Evolutionary conservation across 2,329 filamentous ascomycete species (phyloP).

Genomic region (Phialophora tarda): DNA sequence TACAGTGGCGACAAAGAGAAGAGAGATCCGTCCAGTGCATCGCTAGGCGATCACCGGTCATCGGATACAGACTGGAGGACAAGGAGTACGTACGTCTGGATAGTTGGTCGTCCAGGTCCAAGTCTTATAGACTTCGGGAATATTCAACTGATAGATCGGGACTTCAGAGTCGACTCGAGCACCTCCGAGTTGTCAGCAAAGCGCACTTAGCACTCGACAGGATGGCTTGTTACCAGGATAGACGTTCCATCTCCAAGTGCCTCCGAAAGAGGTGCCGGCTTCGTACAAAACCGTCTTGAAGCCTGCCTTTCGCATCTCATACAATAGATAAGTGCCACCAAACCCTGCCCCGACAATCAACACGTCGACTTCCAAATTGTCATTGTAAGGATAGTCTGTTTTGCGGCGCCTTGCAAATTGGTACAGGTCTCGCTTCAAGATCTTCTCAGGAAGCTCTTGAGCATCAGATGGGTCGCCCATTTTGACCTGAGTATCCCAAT

Average conservation of each 20-base stretch:
- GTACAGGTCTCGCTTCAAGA: constrained; percentile 31
- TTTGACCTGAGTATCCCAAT: neutral
- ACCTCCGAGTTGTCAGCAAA: constrained; percentile 40
- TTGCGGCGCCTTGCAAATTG: constrained; percentile 29
- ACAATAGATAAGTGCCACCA: constrained; percentile 58
- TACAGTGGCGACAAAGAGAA: neutral
- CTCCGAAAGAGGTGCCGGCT: constrained; percentile 53
- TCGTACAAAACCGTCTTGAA: constrained; percentile 60
- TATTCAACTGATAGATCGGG: constrained; percentile 56
- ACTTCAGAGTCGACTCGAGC: constrained; percentile 55
- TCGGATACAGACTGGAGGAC: neutral
- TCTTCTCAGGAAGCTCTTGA: constrained; percentile 30
- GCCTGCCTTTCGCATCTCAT: constrained; percentile 59
- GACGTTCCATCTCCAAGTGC: constrained; percentile 48
- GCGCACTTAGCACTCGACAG: neutral
- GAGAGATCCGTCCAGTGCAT: neutral
- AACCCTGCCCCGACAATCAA: constrained; percentile 43
- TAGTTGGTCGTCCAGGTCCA: constrained; percentile 43
- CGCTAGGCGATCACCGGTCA: neutral
- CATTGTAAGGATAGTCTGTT: constrained; percentile 34
- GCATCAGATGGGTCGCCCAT: constrained; percentile 34
- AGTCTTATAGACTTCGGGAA: constrained; percentile 54
- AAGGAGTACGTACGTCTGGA: constrained; percentile 37
- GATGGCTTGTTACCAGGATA: constrained; percentile 42
- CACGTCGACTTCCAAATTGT: constrained; percentile 40